A percentile compares a stretch with the other conserved stretches of the same genome.
phyloP scores from a whole-genome alignment of 805 yeast genomes.

The Ogataea pignaliae region DNA sequence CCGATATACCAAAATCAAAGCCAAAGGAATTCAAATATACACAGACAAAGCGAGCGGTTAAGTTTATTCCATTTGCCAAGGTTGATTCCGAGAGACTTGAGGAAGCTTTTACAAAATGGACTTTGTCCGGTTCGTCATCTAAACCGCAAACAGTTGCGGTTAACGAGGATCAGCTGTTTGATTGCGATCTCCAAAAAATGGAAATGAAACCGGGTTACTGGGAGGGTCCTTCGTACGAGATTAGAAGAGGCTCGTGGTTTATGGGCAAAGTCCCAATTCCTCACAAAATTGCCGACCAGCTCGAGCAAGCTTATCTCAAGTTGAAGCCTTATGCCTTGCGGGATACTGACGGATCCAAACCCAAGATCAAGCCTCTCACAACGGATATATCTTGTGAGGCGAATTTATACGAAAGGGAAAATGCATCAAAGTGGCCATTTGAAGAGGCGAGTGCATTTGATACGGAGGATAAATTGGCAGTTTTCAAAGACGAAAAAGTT shows the following conservation, averaged over 20 bases:
- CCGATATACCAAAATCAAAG: conserved; percentile 67
- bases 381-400: conserved; percentile 20
- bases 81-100: conserved; percentile 65
- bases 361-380: conserved; percentile 6
- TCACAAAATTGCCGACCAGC: conserved; percentile 42
- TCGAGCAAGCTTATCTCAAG: conserved; percentile 53
- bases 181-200: conserved; percentile 57
- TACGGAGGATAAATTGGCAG: conserved; percentile 22
- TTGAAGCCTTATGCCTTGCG: conserved; percentile 20
- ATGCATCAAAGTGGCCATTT: conserved; percentile 26
- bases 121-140: neutral
- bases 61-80: conserved; percentile 64
- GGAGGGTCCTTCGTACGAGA: conserved; percentile 83
- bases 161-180: conserved; percentile 74
- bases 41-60: conserved; percentile 46
- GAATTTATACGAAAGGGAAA: conserved; percentile 27
- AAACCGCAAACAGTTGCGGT: conserved; percentile 44
- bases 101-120: conserved; percentile 31
- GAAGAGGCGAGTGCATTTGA: conserved; percentile 20
- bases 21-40: conserved; percentile 57
- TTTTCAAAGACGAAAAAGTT: conserved; percentile 21
- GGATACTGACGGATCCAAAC: conserved; percentile 1
- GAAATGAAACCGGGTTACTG: conserved; percentile 71
- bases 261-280: conserved; percentile 53
- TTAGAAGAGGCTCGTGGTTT: conserved; percentile 87